Conservation (phyloP, 78 protist species). For the Dictyostelium capitatum region DNA sequence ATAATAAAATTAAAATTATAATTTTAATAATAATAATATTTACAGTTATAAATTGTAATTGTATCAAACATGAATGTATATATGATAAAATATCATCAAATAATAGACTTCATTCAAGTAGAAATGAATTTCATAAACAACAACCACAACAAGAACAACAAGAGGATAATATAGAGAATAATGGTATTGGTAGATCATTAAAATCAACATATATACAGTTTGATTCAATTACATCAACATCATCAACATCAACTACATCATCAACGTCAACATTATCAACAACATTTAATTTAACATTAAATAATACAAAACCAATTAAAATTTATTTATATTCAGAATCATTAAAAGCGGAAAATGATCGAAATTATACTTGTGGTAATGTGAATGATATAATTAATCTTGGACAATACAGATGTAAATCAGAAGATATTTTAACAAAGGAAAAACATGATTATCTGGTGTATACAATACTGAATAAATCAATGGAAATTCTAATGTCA, state of each 20-base stretch:
- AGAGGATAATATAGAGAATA: not conserved
- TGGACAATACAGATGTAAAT: not conserved
- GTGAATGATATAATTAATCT: not conserved
- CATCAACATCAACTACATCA: not conserved
- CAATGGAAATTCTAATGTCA: not conserved
- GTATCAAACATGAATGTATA: slow-evolving; percentile 5
- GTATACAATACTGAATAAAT: not conserved
- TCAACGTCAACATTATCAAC: not conserved
- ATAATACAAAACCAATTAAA: slow-evolving; percentile 6
- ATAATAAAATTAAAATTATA: not conserved
- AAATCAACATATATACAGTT: not conserved
- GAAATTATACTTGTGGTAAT: not conserved
- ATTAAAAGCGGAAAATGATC: slow-evolving; percentile 13
- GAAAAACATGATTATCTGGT: not conserved
- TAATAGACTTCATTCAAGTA: not conserved
- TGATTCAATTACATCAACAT: not conserved
- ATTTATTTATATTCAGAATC: slow-evolving; percentile 27
- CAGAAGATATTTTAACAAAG: slow-evolving; percentile 12
- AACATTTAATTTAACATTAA: not conserved
- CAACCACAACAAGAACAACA: not conserved
- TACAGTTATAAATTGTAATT: not conserved
- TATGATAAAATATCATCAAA: not conserved
- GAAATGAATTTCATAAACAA: not conserved
- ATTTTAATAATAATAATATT: not conserved
- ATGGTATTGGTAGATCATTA: not conserved